Percentiles rank a stretch among this genome's conserved stretches.
These are phyloP conservation scores for Jimgerdemannia flammicorona DNA, from an alignment of 192 early-diverging fungal species.

Conservation along the genomic window DNA sequence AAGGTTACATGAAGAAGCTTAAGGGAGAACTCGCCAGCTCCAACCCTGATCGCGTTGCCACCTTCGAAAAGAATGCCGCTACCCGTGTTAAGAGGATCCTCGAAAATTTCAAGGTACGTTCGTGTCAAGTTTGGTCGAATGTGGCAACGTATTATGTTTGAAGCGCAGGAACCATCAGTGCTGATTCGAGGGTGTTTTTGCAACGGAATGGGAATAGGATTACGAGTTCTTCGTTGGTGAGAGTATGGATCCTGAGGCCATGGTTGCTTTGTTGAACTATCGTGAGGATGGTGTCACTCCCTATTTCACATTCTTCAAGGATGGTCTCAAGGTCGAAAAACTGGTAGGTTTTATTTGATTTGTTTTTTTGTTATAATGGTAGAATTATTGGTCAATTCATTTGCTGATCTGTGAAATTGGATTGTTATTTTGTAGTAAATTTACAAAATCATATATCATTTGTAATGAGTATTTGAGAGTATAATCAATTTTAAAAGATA, in stretches of 20 bases:
- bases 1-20: conserved; percentile 90
- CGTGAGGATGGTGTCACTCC: conserved; percentile 91
- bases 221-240: conserved; percentile 91
- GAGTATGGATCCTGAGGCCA: conserved; percentile 83
- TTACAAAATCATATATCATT: too few species aligned
- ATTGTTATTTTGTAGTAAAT: too few species aligned
- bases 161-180: too few species aligned
- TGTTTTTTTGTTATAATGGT: too few species aligned
- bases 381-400: too few species aligned
- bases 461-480: too few species aligned
- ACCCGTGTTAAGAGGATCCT: conserved; percentile 77
- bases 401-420: too few species aligned
- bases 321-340: conserved; percentile 79
- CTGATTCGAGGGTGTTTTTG: too few species aligned
- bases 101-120: conserved; percentile 60
- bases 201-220: conserved; percentile 32
- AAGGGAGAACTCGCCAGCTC: conserved; percentile 54
- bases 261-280: conserved; percentile 90
- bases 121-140: background rate
- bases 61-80: conserved; percentile 62
- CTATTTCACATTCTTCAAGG: conserved; percentile 89
- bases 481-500: too few species aligned
- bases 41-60: conserved; percentile 56
- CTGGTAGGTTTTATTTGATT: conserved; percentile 34
- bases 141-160: too few species aligned